Conservation (phyloP, 1,284 basidiomycete genomes). For the Ganoderma boninense region DNA sequence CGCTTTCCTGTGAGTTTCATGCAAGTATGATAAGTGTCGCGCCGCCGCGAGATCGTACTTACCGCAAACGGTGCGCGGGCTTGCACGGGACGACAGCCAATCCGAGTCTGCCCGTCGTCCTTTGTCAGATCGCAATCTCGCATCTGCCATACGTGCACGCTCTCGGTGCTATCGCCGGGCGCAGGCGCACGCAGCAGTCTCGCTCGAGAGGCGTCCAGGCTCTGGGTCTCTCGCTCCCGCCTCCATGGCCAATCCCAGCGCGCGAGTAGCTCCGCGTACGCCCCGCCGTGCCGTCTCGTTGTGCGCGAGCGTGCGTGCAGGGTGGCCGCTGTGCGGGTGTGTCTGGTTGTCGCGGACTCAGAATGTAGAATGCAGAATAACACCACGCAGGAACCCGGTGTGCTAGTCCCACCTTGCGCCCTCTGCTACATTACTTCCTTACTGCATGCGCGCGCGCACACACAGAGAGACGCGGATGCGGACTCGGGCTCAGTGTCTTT, state of each 20-base stretch:
- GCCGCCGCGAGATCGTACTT: too few species aligned
- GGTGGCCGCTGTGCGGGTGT: background rate
- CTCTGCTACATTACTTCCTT: background rate
- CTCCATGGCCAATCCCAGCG: background rate
- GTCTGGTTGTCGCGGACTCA: too few species aligned
- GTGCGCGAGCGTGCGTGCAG: too few species aligned
- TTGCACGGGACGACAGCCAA: too few species aligned
- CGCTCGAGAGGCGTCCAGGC: background rate
- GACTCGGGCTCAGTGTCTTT: too few species aligned
- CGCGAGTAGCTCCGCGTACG: background rate
- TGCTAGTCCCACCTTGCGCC: background rate
- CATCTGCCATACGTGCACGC: background rate
- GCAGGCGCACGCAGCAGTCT: background rate
- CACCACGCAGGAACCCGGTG: conserved; percentile 2
- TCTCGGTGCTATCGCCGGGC: background rate
- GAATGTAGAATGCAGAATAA: background rate
- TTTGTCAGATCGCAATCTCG: too few species aligned
- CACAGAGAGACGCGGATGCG: too few species aligned
- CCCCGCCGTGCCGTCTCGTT: background rate
- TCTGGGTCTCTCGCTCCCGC: background rate
- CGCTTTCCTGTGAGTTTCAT: background rate
- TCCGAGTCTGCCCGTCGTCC: too few species aligned
- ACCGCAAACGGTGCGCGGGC: too few species aligned
- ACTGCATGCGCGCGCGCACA: background rate
- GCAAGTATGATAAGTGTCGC: too few species aligned